Conservation (phyloP, 371 early-diverging fungal species). For the Mortierella sp. region DNA sequence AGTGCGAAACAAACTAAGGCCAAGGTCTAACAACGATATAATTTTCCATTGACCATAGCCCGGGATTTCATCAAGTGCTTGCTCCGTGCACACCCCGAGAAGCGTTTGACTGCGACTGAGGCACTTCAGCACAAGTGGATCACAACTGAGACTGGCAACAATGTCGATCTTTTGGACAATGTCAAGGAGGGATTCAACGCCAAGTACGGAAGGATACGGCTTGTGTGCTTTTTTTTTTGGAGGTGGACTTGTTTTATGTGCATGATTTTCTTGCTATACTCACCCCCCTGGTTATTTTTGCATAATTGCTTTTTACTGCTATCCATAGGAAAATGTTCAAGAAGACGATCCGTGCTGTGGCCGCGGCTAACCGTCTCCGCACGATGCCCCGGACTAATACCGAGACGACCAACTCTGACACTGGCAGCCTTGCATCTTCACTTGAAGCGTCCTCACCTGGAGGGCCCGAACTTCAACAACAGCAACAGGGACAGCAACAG, state of each 20-base stretch:
- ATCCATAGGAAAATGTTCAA: constrained; percentile 46
- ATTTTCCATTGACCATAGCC: constrained; percentile 67
- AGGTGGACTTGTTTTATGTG: too few species aligned
- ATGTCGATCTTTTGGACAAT: constrained; percentile 78
- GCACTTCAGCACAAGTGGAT: constrained; percentile 93
- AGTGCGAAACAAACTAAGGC: background rate
- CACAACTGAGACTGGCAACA: constrained; percentile 63
- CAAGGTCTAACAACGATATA: background rate
- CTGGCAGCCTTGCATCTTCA: background rate
- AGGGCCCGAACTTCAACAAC: background rate
- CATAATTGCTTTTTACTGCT: too few species aligned
- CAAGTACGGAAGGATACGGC: constrained; percentile 30
- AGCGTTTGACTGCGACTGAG: constrained; percentile 84
- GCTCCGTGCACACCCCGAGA: constrained; percentile 78
- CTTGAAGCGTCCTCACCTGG: too few species aligned
- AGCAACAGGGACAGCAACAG: background rate
- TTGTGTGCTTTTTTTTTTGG: background rate
- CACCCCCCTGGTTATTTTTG: too few species aligned
- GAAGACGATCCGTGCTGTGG: constrained; percentile 48
- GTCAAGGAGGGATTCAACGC: constrained; percentile 79
- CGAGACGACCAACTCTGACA: constrained; percentile 1
- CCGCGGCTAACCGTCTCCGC: constrained; percentile 43
- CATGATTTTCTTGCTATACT: too few species aligned
- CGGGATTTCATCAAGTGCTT: constrained; percentile 91
- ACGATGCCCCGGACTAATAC: constrained; percentile 32